These are phyloP conservation scores for Magnaporthiopsis rhizophila DNA, from an alignment of 2,329 filamentous ascomycete species.

Conservation along the genomic window DNA sequence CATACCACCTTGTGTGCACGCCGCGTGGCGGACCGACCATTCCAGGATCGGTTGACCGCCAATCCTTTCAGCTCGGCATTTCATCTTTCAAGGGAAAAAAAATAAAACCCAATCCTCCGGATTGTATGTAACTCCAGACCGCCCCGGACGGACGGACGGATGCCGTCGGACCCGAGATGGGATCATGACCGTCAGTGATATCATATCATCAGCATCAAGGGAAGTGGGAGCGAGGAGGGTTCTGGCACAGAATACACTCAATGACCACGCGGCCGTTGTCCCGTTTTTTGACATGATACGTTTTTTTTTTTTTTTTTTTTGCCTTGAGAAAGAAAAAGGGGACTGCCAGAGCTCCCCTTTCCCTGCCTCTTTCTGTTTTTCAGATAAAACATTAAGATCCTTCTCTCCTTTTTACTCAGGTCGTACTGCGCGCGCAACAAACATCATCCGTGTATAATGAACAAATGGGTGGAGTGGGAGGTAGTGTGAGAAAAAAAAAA, in stretches of 20 bases:
- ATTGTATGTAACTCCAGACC: too few relatives aligned
- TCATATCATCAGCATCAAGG: background rate
- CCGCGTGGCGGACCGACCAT: too few relatives aligned
- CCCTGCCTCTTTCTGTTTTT: too few relatives aligned
- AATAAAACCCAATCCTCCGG: too few relatives aligned
- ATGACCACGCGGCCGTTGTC: background rate
- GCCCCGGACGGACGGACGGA: too few relatives aligned
- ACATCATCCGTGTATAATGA: background rate
- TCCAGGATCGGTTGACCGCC: too few relatives aligned
- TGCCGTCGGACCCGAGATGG: background rate
- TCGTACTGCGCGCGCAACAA: background rate
- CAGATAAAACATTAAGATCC: background rate
- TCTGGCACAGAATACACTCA: background rate
- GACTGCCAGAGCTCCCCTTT: background rate
- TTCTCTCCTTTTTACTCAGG: background rate
- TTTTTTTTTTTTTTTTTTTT: too few relatives aligned
- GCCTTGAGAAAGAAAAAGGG: background rate
- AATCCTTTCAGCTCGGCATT: background rate
- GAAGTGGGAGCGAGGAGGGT: too few relatives aligned
- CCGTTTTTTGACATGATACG: background rate
- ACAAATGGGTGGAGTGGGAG: background rate
- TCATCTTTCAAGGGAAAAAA: too few relatives aligned
- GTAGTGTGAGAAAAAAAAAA: too few relatives aligned
- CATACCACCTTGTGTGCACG: too few relatives aligned
- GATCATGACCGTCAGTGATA: background rate